Conservation (phyloP, 2,329 filamentous ascomycete genomes). For the Cryphonectria parasitica region DNA sequence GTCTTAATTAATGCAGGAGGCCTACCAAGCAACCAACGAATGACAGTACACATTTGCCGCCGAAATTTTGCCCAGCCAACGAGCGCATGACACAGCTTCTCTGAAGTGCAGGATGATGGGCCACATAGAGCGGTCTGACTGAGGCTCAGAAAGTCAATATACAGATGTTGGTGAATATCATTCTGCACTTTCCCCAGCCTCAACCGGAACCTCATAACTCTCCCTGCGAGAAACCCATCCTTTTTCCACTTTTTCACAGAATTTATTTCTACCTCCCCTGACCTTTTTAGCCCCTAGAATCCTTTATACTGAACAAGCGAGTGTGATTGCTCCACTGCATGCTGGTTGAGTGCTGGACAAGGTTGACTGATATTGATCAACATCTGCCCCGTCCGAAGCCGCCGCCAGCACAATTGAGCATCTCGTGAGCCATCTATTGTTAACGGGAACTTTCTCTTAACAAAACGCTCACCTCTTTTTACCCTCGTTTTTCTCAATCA, state of each 20-base stretch:
- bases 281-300: not conserved
- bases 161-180: not conserved
- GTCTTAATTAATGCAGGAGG: slow-evolving; percentile 30
- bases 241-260: not conserved
- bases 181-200: not conserved
- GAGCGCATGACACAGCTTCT: not conserved
- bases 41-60: not conserved
- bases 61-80: not conserved
- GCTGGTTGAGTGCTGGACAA: not conserved
- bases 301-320: not conserved
- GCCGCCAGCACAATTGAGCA: not conserved
- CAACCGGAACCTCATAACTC: not conserved
- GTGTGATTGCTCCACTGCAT: not conserved
- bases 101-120: not conserved
- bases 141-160: not conserved
- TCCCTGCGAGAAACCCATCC: not conserved
- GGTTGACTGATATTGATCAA: not conserved
- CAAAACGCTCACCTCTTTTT: not conserved
- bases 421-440: not conserved
- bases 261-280: not conserved
- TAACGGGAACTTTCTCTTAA: not conserved
- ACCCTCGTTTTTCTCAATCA: not conserved
- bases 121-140: not conserved
- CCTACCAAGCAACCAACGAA: slow-evolving; percentile 17
- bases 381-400: not conserved